Evolutionary conservation across 192 early-diverging fungal genomes (phyloP), one percentile per base, ranked within the genome.

Genomic region (Backusella parvicylindrica): DNA sequence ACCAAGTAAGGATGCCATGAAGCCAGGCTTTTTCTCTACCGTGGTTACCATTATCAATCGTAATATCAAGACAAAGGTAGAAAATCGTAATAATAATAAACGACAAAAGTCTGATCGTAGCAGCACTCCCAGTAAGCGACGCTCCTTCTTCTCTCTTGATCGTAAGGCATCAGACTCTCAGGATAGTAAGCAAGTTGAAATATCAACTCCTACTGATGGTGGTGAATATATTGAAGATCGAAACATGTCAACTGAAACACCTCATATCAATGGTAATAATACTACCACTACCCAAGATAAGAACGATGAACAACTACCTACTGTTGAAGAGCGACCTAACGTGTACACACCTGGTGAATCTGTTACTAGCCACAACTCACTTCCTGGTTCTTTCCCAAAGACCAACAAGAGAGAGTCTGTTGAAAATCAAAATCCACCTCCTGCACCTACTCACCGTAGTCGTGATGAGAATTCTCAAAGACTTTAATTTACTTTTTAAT

Each of bases 21-120:
- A 68, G 1, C 74, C 74, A n/a, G 74, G 74, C 6, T 18, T 75
- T 13, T 68, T 75, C 32, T 18, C 47, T 2, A 70, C 74, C 31
- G 21, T 68, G 26, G 53, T 75, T 13, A 53, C n/a, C 3, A 28
- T 75, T 5, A 60, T 75, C 32, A 75, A 75, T 18, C 31, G 40
- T 1, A 60, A 40, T 9, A 40, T 73, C 28, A 73, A 73, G 37
- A 36, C 56, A 33, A 73, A 65, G 40, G 38, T 73, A 6, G 28
- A 56, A 26, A 40, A 72, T 13, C 50, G 71, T 21, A 63, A 53
- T 28, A 38, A 69, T 28, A 26, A 9, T 11, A 71, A 71, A 31
- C 41, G 70, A 28, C 53, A 60, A 13, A 60, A 60, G 8, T 60
- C 53, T 11, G 11, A 28, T 12, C 12, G 26, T 23, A 23, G 37